These are phyloP conservation scores for Lachancea sp. DNA, from an alignment of 805 yeast genomes.

Conservation along the genomic window DNA sequence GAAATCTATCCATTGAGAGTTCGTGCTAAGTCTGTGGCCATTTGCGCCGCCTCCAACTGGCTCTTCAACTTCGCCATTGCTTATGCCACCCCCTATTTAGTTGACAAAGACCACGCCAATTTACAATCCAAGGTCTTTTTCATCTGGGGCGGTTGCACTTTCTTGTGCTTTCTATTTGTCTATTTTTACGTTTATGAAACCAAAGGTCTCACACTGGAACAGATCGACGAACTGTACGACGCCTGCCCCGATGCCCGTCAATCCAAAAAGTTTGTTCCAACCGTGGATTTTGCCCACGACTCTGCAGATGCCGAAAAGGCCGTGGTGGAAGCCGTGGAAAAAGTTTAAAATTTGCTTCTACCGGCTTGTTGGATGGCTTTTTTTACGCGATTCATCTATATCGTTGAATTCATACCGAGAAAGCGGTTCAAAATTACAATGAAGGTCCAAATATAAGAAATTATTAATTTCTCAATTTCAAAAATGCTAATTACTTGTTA, in stretches of 20 bases:
- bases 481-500: no score
- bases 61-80: conserved; percentile 64
- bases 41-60: conserved; percentile 61
- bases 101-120: conserved; percentile 38
- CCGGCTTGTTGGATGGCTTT: no score
- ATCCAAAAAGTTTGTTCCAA: conserved; percentile 16
- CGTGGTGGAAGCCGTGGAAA: conserved; percentile 15
- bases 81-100: conserved; percentile 67
- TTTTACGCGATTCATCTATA: no score
- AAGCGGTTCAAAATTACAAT: no score
- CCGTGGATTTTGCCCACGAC: conserved; percentile 7
- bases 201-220: conserved; percentile 74
- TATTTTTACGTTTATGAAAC: conserved; percentile 72
- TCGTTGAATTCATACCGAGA: no score
- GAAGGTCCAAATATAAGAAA: no score
- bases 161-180: conserved; percentile 55
- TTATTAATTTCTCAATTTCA: no score
- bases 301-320: conserved; percentile 14
- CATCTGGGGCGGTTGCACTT: conserved; percentile 56
- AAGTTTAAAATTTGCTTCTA: conserved; percentile 7
- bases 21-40: conserved; percentile 50
- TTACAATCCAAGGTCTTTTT: conserved; percentile 63
- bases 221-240: conserved; percentile 49
- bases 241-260: conserved; percentile 12
- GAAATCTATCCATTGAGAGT: conserved; percentile 71